Base-by-base conservation (phyloP, 768 basidiomycete genomes). In the Russula virescens region DNA sequence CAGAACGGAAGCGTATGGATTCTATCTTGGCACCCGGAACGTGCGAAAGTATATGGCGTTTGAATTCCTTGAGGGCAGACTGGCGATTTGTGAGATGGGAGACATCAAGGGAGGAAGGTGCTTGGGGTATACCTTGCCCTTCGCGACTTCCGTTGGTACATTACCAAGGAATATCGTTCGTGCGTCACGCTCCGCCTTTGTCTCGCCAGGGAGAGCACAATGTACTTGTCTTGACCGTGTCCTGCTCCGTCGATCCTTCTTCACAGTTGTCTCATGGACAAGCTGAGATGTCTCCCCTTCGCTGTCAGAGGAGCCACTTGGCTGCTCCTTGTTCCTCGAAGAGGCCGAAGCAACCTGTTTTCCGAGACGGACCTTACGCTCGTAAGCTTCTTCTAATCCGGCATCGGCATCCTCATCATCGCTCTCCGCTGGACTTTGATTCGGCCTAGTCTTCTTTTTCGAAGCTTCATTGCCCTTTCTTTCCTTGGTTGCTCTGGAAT, bases 121-220 rank as follows among this genome's bases (percentile, higher is more conserved):
- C 13, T 18, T n/a, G 6, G 26, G 18, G 75, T 83, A 47, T 65
- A 94, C 95, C 75, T 85, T 86, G 69, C 83, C 85, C 51, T 88
- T 86, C 19, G 85, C 87, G 21, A 91, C 83, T 9, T 89, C 86
- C 1, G 89, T 76, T 0, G 87, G 82, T 2, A 99, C 76, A 70
- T 98, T 98, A 3, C 95, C 95, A 16, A 99, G 77, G 73, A 99
- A 99, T 51, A 98, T 78, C 6, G 96, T 98, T 28, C 96, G 83
- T 19, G 81, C 80, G 68, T 97, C 86, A 52, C 88, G 81, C 63
- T 82, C 84, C 59, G 83, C 85, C 19, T 81, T 72, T 0, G 89
- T 89, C 74, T 98, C 95, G 58, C 83, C 85, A 26, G 74, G 65
- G 0, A 89, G 91, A 1, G 79, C 77, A 67, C 78, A 80, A 63